These are phyloP conservation scores for Chlorella ohadii DNA, from an alignment of 139 green algal species.

Conservation along the genomic window DNA sequence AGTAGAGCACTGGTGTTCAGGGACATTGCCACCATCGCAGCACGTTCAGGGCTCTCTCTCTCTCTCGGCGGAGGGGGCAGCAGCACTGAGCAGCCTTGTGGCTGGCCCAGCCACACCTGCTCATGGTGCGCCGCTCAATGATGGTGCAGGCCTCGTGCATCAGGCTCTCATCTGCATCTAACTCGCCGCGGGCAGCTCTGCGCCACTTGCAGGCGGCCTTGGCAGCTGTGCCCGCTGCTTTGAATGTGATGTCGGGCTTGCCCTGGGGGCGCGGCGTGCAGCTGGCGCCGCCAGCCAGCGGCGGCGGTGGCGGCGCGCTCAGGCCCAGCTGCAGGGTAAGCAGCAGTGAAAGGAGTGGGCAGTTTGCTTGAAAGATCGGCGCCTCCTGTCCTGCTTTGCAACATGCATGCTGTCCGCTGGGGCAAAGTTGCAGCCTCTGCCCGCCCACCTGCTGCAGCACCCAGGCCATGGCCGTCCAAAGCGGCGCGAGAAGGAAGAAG, in stretches of 20 bases:
- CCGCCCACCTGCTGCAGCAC: neutral
- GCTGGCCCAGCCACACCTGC: no score
- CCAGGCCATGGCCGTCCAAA: neutral
- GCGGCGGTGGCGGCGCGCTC: neutral
- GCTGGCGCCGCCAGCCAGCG: no score
- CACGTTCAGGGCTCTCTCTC: no score
- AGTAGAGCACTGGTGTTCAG: no score
- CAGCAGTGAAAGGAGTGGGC: no score
- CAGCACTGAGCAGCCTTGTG: no score
- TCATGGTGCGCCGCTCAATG: constrained; percentile 17
- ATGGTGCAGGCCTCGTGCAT: constrained; percentile 22
- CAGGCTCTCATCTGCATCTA: neutral
- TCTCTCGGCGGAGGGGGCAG: no score
- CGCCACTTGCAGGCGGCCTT: neutral
- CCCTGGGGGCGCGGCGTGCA: neutral
- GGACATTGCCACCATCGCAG: no score
- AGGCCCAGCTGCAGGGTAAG: neutral
- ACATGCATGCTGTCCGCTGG: no score
- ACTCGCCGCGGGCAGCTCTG: neutral
- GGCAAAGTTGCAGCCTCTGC: no score
- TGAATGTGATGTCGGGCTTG: neutral
- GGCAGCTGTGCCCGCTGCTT: neutral
- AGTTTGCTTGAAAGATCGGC: no score
- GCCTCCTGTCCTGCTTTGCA: no score
- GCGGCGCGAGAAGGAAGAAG: constrained; percentile 6